These are phyloP conservation scores for Saccharomycopsis olivae DNA, from an alignment of 805 yeast genomes.

Conservation along the genomic window DNA sequence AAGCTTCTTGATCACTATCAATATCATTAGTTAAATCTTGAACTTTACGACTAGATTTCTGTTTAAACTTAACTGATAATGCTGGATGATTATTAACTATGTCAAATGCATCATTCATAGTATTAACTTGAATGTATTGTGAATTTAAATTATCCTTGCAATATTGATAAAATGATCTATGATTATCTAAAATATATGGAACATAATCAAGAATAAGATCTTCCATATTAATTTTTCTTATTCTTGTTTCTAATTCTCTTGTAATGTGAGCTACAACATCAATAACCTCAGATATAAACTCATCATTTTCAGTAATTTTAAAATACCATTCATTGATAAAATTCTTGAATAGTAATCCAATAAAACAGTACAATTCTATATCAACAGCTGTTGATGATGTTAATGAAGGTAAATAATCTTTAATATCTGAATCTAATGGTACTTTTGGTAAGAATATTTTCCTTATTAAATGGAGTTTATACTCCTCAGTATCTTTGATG, in stretches of 20 bases:
- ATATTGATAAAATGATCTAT: conserved; percentile 25
- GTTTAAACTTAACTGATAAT: conserved; percentile 18
- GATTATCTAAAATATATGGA: conserved; percentile 31
- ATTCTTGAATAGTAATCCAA: conserved; percentile 35
- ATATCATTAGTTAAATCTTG: too few species aligned
- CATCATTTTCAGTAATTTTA: conserved; percentile 30
- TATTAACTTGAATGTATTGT: conserved; percentile 24
- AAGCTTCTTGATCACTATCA: background rate
- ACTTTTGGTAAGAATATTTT: conserved; percentile 22
- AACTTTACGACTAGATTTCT: background rate
- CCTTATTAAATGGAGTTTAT: conserved; percentile 22
- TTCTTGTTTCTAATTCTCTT: conserved; percentile 28
- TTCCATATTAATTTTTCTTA: conserved; percentile 25
- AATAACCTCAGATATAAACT: conserved; percentile 32
- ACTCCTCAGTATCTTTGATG: conserved; percentile 21
- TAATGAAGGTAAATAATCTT: conserved; percentile 28
- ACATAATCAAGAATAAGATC: conserved; percentile 34
- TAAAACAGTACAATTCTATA: conserved; percentile 33
- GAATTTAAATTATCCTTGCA: conserved; percentile 24
- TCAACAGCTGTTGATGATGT: conserved; percentile 33
- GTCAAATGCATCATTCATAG: conserved; percentile 27
- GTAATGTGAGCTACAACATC: conserved; percentile 30
- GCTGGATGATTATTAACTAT: conserved; percentile 28
- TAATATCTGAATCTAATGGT: conserved; percentile 16
- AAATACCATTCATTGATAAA: conserved; percentile 40